Percentiles rank a stretch among this genome's conserved stretches.
phyloP scores from a whole-genome alignment of 371 early-diverging fungal species.

The Entomophthora muscae region DNA sequence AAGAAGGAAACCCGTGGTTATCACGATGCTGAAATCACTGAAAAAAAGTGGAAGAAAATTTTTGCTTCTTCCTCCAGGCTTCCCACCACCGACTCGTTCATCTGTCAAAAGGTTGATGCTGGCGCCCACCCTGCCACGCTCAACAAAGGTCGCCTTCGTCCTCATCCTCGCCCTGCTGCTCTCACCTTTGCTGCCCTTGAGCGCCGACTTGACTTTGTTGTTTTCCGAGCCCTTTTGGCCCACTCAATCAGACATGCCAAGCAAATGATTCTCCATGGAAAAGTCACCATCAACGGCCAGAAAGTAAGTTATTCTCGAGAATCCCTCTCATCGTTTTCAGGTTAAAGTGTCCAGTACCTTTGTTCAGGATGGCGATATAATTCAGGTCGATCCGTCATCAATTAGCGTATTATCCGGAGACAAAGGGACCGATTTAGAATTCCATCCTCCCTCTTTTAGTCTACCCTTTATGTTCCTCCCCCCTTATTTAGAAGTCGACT shows the following conservation, averaged over 20 bases:
- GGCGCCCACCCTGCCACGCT: too few relatives aligned
- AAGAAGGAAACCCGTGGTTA: conserved; percentile 86
- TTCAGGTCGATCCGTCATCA: conserved; percentile 61
- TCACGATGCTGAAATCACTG: conserved; percentile 72
- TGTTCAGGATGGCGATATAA: conserved; percentile 76
- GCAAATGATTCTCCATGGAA: conserved; percentile 62
- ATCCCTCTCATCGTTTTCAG: too few relatives aligned
- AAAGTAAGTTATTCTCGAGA: conserved; percentile 25
- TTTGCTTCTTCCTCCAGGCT: conserved; percentile 35
- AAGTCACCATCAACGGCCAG: conserved; percentile 82
- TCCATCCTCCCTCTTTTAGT: conserved; percentile 56
- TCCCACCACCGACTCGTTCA: conserved; percentile 38
- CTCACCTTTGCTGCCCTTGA: conserved; percentile 79
- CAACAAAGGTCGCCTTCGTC: too few relatives aligned
- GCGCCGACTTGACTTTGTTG: conserved; percentile 75
- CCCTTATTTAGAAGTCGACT: conserved; percentile 91
- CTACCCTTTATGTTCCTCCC: conserved; percentile 94
- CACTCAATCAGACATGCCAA: conserved; percentile 70
- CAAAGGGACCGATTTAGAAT: conserved; percentile 20
- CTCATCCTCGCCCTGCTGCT: conserved; percentile 61
- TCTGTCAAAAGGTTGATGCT: not conserved
- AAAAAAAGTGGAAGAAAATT: conserved; percentile 59
- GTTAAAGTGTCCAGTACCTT: conserved; percentile 10
- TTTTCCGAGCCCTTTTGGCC: conserved; percentile 83
- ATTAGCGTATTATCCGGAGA: conserved; percentile 45